A percentile compares a stretch with the other conserved stretches of the same genome.
These are phyloP conservation scores for Lactarius sanguifluus DNA, from an alignment of 768 basidiomycete species.

Conservation along the genomic window DNA sequence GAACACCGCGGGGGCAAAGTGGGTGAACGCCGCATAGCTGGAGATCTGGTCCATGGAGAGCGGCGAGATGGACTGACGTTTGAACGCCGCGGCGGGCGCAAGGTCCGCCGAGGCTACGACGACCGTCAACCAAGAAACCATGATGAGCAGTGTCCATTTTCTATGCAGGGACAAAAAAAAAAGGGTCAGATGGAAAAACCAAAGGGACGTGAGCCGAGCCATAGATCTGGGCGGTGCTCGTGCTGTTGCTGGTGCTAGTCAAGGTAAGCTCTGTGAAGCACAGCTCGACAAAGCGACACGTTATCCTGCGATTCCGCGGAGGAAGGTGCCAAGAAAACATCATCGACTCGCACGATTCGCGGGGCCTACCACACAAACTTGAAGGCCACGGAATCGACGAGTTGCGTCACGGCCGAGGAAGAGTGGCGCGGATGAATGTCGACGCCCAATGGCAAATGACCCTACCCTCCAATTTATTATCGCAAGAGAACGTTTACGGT, in stretches of 20 bases:
- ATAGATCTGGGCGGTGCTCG: not conserved
- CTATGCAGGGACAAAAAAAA: not conserved
- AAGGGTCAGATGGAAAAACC: not conserved
- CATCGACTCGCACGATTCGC: not conserved
- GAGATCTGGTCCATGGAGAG: constrained; percentile 37
- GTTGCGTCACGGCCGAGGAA: no score
- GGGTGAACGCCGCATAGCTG: constrained; percentile 47
- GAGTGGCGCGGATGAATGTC: no score
- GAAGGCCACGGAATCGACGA: not conserved
- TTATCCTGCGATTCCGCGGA: not conserved
- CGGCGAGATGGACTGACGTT: constrained; percentile 3
- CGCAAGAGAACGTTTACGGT: not conserved
- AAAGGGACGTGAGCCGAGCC: not conserved
- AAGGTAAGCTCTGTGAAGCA: not conserved
- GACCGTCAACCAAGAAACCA: not conserved
- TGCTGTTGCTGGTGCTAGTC: not conserved
- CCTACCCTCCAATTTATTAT: not conserved
- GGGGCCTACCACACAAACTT: not conserved
- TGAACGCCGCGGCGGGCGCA: not conserved
- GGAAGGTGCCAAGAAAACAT: no score
- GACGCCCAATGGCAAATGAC: not conserved
- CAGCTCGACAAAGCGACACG: not conserved
- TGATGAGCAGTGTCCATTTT: not conserved
- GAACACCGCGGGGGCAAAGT: constrained; percentile 51
- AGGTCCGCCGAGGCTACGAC: not conserved